These are phyloP conservation scores for Rubroshorea leprosula DNA, from an alignment of 345 rosid genomes.

Conservation along the genomic window DNA sequence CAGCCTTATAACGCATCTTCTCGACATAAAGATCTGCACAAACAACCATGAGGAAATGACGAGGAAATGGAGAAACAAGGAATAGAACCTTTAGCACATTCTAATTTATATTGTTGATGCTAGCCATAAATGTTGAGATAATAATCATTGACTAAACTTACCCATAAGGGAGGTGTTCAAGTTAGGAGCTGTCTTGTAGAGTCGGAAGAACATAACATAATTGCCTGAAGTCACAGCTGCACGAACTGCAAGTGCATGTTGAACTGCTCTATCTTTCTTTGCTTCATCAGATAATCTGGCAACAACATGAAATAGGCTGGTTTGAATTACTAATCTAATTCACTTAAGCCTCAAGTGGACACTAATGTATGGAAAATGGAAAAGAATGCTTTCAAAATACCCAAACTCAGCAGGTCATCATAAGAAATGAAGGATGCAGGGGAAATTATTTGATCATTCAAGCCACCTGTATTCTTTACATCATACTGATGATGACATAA, in stretches of 20 bases:
- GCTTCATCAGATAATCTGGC: slow-evolving; percentile 69
- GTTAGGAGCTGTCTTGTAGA: slow-evolving; percentile 85
- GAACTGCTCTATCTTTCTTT: slow-evolving; percentile 69
- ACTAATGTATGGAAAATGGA: neutral
- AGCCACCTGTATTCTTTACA: neutral
- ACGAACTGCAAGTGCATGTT: slow-evolving; percentile 95
- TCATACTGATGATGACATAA: slow-evolving; percentile 1
- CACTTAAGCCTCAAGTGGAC: neutral
- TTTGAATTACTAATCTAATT: neutral
- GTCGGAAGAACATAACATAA: slow-evolving; percentile 77
- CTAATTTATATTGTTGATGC: neutral
- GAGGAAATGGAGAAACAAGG: no score
- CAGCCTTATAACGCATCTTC: slow-evolving; percentile 92
- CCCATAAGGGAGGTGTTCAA: slow-evolving; percentile 89
- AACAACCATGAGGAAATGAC: no score
- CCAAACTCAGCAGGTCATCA: no score
- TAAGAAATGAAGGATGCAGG: no score
- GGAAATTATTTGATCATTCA: no score
- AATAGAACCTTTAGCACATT: neutral
- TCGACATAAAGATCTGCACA: slow-evolving; percentile 82
- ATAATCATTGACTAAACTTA: slow-evolving; percentile 27
- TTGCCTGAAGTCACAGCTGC: slow-evolving; percentile 93
- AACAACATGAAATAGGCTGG: slow-evolving; percentile 4
- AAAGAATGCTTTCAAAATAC: no score
- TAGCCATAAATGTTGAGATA: neutral